Evolutionary conservation across 768 basidiomycete species (phyloP), one percentile per base, ranked within the genome.

Genomic region (Sarcodon sp.): DNA sequence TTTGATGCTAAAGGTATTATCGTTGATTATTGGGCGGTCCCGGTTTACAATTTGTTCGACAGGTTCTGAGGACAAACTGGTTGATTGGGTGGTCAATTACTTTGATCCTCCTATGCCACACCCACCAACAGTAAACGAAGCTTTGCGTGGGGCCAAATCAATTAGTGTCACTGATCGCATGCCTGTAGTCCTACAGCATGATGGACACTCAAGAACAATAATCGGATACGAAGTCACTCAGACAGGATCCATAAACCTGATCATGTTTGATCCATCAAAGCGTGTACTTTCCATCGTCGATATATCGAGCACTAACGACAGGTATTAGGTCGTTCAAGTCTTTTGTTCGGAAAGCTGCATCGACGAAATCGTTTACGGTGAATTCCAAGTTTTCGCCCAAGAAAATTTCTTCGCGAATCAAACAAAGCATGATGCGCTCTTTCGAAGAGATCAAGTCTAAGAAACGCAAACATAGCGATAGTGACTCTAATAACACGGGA

Each of bases 171-270:
- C 85, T 0, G 62, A 75, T 16, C 78, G 73, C 55, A 80, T 89
- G 76, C 91, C 91, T 7, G 58, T 96, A 32, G 81, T 94, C 38
- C 66, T 94, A 45, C 83, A 94, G 67, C 80, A 87, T 57, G 61
- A 71, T 6, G 88, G 89, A 0, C 91, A 96, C 65, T 96, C 91
- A n/a, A 66, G 85, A 21, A 83, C 83, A 4, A 78, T 96, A 10
- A 72, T 96, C 3, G 91, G 91, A 1, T 92, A 84, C 55, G 88
- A 93, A 61, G 63, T 80, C 35, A 69, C 67, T 47, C 75, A 71
- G 54, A 67, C 67, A 12, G 81, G 79, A 6, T 61, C 66, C 10
- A 68, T 76, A 35, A 81, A 76, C 53, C 69, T 96, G 7, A 67
- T 94, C 11, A 67, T 75, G 6, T 88, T 91, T 53, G 88, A 96